These are phyloP conservation scores for Crataegus laevigata DNA, from an alignment of 306 rosid genomes.

Conservation along the genomic window DNA sequence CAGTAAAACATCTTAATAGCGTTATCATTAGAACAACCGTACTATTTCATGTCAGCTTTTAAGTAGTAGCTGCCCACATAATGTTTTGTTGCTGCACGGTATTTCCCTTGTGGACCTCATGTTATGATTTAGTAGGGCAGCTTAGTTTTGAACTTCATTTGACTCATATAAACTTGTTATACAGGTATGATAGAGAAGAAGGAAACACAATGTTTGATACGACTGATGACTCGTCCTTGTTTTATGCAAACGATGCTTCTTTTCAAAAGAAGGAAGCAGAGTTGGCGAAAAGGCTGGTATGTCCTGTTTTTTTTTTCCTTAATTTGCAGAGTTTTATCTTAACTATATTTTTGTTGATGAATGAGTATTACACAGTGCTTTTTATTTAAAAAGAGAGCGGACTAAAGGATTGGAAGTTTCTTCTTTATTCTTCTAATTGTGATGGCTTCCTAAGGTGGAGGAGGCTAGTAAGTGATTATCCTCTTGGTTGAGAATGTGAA, in stretches of 20 bases:
- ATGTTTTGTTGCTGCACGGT: neutral
- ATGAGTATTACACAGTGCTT: neutral
- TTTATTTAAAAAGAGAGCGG: neutral
- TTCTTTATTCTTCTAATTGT: neutral
- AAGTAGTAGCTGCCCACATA: too few species aligned
- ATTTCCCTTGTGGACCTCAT: neutral
- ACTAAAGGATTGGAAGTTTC: neutral
- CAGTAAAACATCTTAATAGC: neutral
- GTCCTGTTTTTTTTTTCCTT: conserved; percentile 5
- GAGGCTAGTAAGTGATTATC: neutral
- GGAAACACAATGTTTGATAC: conserved; percentile 75
- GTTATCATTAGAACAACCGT: neutral
- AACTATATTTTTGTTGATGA: conserved; percentile 3
- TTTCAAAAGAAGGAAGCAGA: conserved; percentile 97
- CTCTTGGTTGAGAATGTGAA: neutral
- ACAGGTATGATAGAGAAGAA: conserved; percentile 97
- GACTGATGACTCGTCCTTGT: conserved; percentile 59
- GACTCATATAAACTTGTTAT: conserved; percentile 15
- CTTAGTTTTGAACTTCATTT: conserved; percentile 7
- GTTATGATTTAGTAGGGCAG: neutral
- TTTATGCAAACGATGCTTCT: conserved; percentile 83
- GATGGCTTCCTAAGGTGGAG: neutral
- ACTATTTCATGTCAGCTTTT: neutral
- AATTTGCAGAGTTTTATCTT: neutral
- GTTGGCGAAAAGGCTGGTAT: conserved; percentile 91